Base-by-base conservation (phyloP, 257 asterid species). In the Oldenlandia corymbosa region DNA sequence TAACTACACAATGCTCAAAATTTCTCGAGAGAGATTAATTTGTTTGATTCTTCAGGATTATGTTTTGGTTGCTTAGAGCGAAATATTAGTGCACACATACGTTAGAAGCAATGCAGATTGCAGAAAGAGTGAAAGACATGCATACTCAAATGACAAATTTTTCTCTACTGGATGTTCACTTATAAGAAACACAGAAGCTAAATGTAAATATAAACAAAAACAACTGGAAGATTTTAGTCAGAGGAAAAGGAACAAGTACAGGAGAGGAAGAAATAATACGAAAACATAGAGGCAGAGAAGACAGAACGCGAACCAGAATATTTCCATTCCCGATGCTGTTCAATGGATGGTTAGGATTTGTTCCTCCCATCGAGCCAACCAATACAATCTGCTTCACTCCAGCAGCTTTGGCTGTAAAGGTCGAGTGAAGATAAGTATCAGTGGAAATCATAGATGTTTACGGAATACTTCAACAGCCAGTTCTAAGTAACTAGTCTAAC, bases 281-380 rank as follows among this genome's bases (percentile, higher is more conserved):
- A 39, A 39, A 39, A 1, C 10, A 18, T 32, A 17, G n/a, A 34
- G 17, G 21, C 5, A 43, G 28, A 31, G 20, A 12, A 42, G 50
- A 41, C 6, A 20, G 45, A 31, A 2, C 1, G 76, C 87, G 2
- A 39, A 92, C 99, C 99, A 92, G 80, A 77, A 92, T 92, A 36
- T 89, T 89, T 60, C 99, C 99, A 51, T 92, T 85, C 31, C 94
- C 99, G 58, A 92, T 37, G 83, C 81, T 83, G 76, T 92, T 92
- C 17, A 92, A 71, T 11, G 96, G 96, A 68, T 92, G 85, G 69
- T 85, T 80, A 7, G 67, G 85, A 58, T 83, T 78, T 13, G 83
- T 85, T 75, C 97, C 99, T 75, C 99, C 99, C 99, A 92, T 92
- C 34, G 99, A 92, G 68, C 99, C 97, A 61, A 92, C 88, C 80